phyloP scores from a whole-genome alignment of 345 rosid species.

The Mallotus nudiflorus region DNA sequence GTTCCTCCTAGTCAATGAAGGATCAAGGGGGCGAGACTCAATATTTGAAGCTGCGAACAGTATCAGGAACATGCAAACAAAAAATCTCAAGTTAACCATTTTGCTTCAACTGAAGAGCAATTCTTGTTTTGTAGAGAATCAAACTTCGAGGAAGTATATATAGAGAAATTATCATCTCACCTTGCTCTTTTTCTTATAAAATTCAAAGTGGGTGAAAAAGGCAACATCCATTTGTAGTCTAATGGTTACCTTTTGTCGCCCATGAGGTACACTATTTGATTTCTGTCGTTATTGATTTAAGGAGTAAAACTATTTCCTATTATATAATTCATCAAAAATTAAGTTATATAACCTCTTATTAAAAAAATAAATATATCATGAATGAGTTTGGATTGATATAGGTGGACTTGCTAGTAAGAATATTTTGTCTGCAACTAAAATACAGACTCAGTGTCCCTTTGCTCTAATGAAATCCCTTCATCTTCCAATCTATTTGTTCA shows the following conservation, averaged over 20 bases:
- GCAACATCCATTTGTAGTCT: background rate
- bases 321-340: too few relatives aligned
- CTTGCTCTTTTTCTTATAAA: conserved; percentile 5
- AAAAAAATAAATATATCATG: conserved; percentile 2
- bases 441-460: background rate
- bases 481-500: background rate
- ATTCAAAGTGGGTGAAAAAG: conserved; percentile 16
- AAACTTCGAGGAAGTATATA: background rate
- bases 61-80: conserved; percentile 18
- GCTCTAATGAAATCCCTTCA: background rate
- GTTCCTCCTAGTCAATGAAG: conserved; percentile 14
- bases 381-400: background rate
- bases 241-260: background rate
- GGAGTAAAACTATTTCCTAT: too few relatives aligned
- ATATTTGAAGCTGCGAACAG: background rate
- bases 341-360: too few relatives aligned
- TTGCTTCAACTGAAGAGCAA: background rate
- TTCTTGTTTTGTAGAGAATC: background rate
- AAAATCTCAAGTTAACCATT: conserved; percentile 20
- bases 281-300: too few relatives aligned
- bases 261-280: too few relatives aligned
- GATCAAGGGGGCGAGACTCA: conserved; percentile 16
- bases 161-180: background rate
- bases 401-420: background rate
- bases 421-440: background rate